Evolutionary conservation across 768 basidiomycete genomes (phyloP).

Genomic region (Mycena galericulata): DNA sequence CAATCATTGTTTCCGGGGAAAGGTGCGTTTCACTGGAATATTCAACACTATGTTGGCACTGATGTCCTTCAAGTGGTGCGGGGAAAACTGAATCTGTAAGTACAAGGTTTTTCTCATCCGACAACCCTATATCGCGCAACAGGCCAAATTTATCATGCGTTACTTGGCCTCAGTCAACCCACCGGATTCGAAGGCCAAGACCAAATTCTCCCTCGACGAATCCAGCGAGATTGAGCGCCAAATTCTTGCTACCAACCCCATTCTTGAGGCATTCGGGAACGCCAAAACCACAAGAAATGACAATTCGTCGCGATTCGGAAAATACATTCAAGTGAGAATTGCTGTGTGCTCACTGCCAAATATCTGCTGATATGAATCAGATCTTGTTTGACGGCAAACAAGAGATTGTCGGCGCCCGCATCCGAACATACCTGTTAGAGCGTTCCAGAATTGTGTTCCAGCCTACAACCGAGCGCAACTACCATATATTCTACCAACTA

Average conservation of each 20-base stretch:
- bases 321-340: conserved; percentile 95
- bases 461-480: conserved; percentile 96
- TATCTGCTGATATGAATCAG: conserved; percentile 55
- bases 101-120: neutral
- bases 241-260: conserved; percentile 99
- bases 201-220: conserved; percentile 83
- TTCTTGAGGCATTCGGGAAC: conserved; percentile 98
- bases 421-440: conserved; percentile 97
- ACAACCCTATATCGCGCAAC: conserved; percentile 26
- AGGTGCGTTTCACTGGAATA: conserved; percentile 66
- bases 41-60: conserved; percentile 7
- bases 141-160: conserved; percentile 99
- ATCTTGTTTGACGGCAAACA: conserved; percentile 96
- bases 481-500: conserved; percentile 99
- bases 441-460: conserved; percentile 98
- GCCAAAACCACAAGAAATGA: conserved; percentile 99
- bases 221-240: conserved; percentile 96
- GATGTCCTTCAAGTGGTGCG: conserved; percentile 79
- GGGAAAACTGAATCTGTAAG: conserved; percentile 98
- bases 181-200: conserved; percentile 71
- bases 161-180: conserved; percentile 99
- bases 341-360: neutral
- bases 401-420: conserved; percentile 98
- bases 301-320: conserved; percentile 98
- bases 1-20: conserved; percentile 98